Evolutionary conservation across 495 filamentous ascomycete species (phyloP).

Genomic region (Extremus antarcticus): DNA sequence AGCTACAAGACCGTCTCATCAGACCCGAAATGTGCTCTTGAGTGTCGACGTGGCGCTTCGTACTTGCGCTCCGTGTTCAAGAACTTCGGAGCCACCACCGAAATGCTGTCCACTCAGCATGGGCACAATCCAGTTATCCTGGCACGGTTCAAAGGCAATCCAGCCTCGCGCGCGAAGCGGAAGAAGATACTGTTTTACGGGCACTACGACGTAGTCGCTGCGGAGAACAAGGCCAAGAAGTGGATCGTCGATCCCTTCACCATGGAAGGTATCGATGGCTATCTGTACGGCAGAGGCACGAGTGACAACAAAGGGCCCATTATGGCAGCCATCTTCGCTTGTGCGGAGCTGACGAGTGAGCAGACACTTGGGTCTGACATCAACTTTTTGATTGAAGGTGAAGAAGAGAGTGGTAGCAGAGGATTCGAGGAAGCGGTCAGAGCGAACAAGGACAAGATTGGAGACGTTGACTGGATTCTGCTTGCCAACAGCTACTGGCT

Average conservation of each 20-base stretch:
- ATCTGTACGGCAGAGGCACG: slow-evolving; percentile 90
- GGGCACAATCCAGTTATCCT: slow-evolving; percentile 78
- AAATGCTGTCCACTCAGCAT: slow-evolving; percentile 61
- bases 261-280: slow-evolving; percentile 75
- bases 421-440: slow-evolving; percentile 75
- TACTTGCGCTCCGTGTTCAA: slow-evolving; percentile 83
- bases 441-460: slow-evolving; percentile 70
- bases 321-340: slow-evolving; percentile 83
- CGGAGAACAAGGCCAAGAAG: slow-evolving; percentile 62
- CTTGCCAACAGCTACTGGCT: slow-evolving; percentile 98
- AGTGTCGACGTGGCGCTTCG: slow-evolving; percentile 85
- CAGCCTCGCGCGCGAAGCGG: slow-evolving; percentile 39
- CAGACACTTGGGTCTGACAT: slow-evolving; percentile 75
- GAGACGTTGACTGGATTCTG: slow-evolving; percentile 83
- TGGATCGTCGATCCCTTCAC: slow-evolving; percentile 85
- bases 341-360: slow-evolving; percentile 69
- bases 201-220: slow-evolving; percentile 97
- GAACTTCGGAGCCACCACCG: slow-evolving; percentile 76
- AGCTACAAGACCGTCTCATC: slow-evolving; percentile 86
- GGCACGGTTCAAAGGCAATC: slow-evolving; percentile 72
- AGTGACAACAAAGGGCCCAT: slow-evolving; percentile 97
- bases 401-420: slow-evolving; percentile 88
- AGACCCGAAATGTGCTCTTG: slow-evolving; percentile 67
- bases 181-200: slow-evolving; percentile 95
- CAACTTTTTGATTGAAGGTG: slow-evolving; percentile 88